These are phyloP conservation scores for Arthonia radiata DNA, from an alignment of 495 filamentous ascomycete species.

Conservation along the genomic window DNA sequence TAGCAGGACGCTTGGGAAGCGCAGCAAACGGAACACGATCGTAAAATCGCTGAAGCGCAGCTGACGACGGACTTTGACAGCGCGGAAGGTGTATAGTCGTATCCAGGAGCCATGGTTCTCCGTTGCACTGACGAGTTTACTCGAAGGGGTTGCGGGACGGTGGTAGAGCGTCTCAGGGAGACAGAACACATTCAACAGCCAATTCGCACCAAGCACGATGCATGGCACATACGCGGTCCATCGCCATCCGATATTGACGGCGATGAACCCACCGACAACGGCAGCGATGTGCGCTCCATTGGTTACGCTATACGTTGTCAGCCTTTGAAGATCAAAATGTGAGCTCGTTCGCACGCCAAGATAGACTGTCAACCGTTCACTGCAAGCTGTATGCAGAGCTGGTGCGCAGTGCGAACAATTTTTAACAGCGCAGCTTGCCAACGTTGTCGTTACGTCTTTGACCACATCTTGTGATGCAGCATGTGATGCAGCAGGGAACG, in stretches of 20 bases:
- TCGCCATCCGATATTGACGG: slow-evolving; percentile 9
- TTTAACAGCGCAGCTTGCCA: no score
- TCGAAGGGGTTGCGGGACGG: slow-evolving; percentile 11
- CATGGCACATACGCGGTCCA: slow-evolving; percentile 13
- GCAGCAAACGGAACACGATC: slow-evolving; percentile 7
- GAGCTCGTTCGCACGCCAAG: no score
- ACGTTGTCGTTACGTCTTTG: no score
- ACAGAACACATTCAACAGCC: slow-evolving; percentile 11
- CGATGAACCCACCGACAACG: slow-evolving; percentile 10
- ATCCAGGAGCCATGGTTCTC: no score
- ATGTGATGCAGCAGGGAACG: no score
- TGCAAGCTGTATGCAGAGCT: no score
- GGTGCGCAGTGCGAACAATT: no score
- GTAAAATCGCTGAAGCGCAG: slow-evolving; percentile 8
- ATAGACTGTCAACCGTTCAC: no score
- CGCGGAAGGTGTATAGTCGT: slow-evolving; percentile 10
- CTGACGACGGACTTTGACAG: slow-evolving; percentile 3
- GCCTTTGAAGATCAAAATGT: no score
- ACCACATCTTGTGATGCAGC: no score
- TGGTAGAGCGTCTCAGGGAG: slow-evolving; percentile 16
- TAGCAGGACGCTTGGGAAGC: slow-evolving; percentile 9
- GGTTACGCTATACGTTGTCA: no score
- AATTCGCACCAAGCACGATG: slow-evolving; percentile 9
- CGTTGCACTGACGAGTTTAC: slow-evolving; percentile 4
- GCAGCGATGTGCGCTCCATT: slow-evolving; percentile 10